Evolutionary conservation across 176 grass and related monocot genomes (phyloP).

Genomic region (Aegilops bicornis): DNA sequence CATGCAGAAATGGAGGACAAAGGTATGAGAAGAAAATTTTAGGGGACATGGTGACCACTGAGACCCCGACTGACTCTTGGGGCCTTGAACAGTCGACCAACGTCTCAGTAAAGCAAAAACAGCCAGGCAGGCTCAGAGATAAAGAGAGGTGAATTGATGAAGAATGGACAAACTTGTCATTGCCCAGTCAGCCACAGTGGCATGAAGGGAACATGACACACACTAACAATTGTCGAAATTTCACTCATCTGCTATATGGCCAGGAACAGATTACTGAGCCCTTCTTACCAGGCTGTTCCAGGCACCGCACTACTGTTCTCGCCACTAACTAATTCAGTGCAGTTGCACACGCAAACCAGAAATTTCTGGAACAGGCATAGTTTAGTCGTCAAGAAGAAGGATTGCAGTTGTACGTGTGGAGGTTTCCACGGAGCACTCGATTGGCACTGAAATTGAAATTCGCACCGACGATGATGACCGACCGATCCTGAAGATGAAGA

Average conservation of each 20-base stretch:
- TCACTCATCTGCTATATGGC: not conserved
- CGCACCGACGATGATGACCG: slow-evolving; percentile 38
- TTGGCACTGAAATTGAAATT: slow-evolving; percentile 12
- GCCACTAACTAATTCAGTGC: slow-evolving; percentile 19
- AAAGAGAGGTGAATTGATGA: slow-evolving; percentile 34
- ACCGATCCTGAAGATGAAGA: slow-evolving; percentile 11
- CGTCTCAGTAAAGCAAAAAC: slow-evolving; percentile 20
- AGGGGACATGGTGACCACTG: slow-evolving; percentile 13
- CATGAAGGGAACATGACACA: not conserved
- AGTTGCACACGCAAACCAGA: not conserved
- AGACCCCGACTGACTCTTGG: slow-evolving; percentile 1
- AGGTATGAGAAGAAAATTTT: not conserved
- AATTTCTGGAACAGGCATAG: not conserved
- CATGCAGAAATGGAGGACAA: not conserved
- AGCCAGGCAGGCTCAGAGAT: slow-evolving; percentile 31
- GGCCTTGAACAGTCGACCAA: slow-evolving; percentile 18
- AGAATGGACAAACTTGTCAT: slow-evolving; percentile 13
- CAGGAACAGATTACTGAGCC: not conserved
- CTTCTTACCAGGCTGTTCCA: not conserved
- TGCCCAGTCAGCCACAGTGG: not conserved
- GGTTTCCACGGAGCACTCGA: slow-evolving; percentile 41
- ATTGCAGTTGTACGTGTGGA: not conserved
- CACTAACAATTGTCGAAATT: not conserved
- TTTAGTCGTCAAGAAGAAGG: not conserved
- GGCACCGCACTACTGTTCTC: not conserved